Evolutionary conservation across 2,329 filamentous ascomycete genomes (phyloP), one percentile per base, ranked within the genome.

Genomic region (Cytospora chrysosperma): DNA sequence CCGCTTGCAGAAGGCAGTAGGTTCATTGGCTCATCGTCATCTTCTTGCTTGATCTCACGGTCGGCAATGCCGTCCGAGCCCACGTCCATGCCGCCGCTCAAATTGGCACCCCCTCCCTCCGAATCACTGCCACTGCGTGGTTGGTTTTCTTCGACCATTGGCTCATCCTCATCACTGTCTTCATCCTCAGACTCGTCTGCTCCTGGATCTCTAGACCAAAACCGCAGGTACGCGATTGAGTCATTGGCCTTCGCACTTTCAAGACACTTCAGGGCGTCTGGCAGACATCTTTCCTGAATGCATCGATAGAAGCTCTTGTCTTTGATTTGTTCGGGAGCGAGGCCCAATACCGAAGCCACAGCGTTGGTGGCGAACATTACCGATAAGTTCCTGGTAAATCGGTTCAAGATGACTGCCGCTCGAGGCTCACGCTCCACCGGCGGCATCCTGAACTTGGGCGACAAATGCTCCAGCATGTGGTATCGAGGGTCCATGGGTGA

Each of bases 191-290:
- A 77, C 34, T 78, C 77, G 43, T 84, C 82, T 30, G 81, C 82
- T 62, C 83, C 79, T 21, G 91, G 91, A 72, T 95, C 89, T 59
- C 90, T 84, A 71, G 90, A 94, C 84, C 88, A 91, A 74, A 96
- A 96, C 21, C 92, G 89, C 64, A 96, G 80, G 70, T 96, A 96
- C 2, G 92, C 92, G 70, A 96, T 95, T 2, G 92, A 96, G 73
- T 96, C 91, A 70, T 96, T 96, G 30, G 89, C 89, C 73, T 96
- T 96, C 26, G 92, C 92, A 68, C 89, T 90, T 75, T 96, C 92
- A 34, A 96, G 76, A 70, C 90, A 93, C 66, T 86, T 85, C 37
- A 94, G 86, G 4, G 91, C 91, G 69, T 95, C 90, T 10, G 84
- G 79, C 30, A 95, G 79, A 69, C 91, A 95, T 65, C 87, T 89